Evolutionary conservation across 1,284 basidiomycete genomes (phyloP).

Genomic region (Omphalotus olearius): DNA sequence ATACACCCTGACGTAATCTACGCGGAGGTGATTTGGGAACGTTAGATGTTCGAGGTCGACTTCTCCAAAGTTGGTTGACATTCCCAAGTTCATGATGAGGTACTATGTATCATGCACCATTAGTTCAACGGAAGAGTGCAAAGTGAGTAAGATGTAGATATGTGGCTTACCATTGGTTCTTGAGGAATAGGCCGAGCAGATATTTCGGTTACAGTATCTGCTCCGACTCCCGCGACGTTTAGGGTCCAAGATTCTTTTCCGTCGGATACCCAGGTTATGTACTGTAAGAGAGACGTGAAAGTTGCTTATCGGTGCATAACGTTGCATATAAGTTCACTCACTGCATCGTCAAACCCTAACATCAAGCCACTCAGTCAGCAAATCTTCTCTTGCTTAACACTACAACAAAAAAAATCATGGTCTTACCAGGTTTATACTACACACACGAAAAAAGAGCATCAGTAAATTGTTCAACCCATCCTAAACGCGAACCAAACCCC

Average conservation of each 20-base stretch:
- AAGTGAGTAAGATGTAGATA: too few species aligned
- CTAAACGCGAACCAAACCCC: too few species aligned
- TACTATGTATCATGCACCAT: too few species aligned
- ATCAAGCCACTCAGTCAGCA: background rate
- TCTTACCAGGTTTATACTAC: too few species aligned
- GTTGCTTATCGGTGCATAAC: background rate
- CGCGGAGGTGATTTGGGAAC: slow-evolving; percentile 51
- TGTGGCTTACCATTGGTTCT: slow-evolving; percentile 74
- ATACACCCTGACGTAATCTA: slow-evolving; percentile 72
- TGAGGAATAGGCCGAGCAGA: slow-evolving; percentile 68
- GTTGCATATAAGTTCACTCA: slow-evolving; percentile 16
- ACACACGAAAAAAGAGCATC: too few species aligned
- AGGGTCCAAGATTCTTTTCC: slow-evolving; percentile 72
- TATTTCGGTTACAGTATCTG: slow-evolving; percentile 62
- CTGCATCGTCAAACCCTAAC: slow-evolving; percentile 25
- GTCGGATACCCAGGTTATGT: slow-evolving; percentile 80
- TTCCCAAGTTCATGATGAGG: slow-evolving; percentile 46
- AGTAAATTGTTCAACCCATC: too few species aligned
- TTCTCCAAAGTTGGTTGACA: slow-evolving; percentile 58
- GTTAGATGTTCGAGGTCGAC: slow-evolving; percentile 46
- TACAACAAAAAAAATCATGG: too few species aligned
- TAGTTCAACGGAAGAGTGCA: too few species aligned
- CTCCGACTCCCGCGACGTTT: slow-evolving; percentile 58
- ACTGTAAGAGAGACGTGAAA: slow-evolving; percentile 47
- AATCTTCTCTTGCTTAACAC: too few species aligned